Base-by-base conservation (phyloP, 148 eudicot species). In the Silene latifolia region DNA sequence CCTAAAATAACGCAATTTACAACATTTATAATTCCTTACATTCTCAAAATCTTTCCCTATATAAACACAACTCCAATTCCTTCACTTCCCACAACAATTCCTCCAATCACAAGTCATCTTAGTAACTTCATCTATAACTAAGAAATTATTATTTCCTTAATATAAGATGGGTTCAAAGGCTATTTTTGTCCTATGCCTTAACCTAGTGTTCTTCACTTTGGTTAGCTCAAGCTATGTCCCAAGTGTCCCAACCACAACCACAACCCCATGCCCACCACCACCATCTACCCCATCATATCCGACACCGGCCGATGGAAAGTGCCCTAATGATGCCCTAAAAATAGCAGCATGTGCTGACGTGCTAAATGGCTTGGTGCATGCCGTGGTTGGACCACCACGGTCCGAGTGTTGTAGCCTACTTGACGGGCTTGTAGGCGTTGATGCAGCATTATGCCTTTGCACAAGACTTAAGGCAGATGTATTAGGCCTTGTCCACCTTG, bases 361-460 rank as follows among this genome's bases (percentile, higher is more conserved):
- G 69, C 89, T 89, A 0, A 63, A 75, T 0, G 78, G 82, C 4
- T 71, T 88, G 23, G 24, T 88, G 14, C 67, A 74, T 39, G 66
- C 82, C 12, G 20, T 85, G 8, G 91, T 90, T 1, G 72, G 71
- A 0, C 89, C 91, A 1, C 87, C 91, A 0, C 57, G 56, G 5
- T 25, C 67, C n/a, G 87, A 87, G 1, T 91, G 97, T 47, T 91
- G 97, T 75, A 62, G 78, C 13, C 83, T 91, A 32, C 64, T 91
- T 14, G 27, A 63, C 54, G 93, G 90, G 5, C 81, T 91, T 4
- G 85, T 42, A 0, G 91, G 85, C 24, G 85, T 91, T 17, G 97
- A 91, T 27, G 97, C 90, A 0, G 97, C 90, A 3, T 66, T 86
- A 1, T 91, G 97, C 77, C 89, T 91, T 59, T 91, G 97, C 82